Base-by-base conservation (phyloP, 164 flowering plant species). In the Euptelea pleiosperma region DNA sequence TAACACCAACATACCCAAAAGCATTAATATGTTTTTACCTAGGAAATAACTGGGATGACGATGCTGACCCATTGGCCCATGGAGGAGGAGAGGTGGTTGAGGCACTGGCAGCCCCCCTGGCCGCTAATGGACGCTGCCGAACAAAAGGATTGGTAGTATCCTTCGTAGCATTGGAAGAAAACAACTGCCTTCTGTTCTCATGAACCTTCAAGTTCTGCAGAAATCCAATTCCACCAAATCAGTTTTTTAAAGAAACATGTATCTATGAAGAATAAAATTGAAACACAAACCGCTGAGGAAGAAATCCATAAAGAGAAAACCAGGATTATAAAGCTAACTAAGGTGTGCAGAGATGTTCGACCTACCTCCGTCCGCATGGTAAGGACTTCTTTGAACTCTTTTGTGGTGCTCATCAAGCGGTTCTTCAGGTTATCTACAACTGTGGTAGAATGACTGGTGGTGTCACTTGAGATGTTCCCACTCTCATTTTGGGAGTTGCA, bases 371-470 rank as follows among this genome's bases (percentile, higher is more conserved):
- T 94, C 31, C 97, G 75, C 91, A 80, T 79, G 55, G 99, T 94
- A n/a, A 94, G 86, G 33, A 91, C 99, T 61, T 94, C 99, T 67
- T 94, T 90, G 60, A 94, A 94, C 77, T 88, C 95, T 65, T 94
- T 94, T 40, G 99, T 94, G 22, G 99, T 58, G 47, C 82, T 78
- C 99, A 94, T 94, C 70, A 94, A 62, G 43, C 95, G 92, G 57
- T 78, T 91, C 73, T 94, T 94, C 54, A 94, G 74, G 72, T 80
- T 80, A 74, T 94, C 99, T 45, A 90, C 97, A 63, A 94, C 96
- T 9, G 97, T 88, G 10, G 93, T 82, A 40, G 97, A 86, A 69
- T 94, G 99, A 49, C 76, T 82, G 33, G 93, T 83, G 14, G 89
- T 90, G 62, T 94, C 99, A 57, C 66, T 77, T 2, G 97, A 86